Evolutionary conservation across 306 rosid species (phyloP).

Genomic region (Trifolium fragiferum): DNA sequence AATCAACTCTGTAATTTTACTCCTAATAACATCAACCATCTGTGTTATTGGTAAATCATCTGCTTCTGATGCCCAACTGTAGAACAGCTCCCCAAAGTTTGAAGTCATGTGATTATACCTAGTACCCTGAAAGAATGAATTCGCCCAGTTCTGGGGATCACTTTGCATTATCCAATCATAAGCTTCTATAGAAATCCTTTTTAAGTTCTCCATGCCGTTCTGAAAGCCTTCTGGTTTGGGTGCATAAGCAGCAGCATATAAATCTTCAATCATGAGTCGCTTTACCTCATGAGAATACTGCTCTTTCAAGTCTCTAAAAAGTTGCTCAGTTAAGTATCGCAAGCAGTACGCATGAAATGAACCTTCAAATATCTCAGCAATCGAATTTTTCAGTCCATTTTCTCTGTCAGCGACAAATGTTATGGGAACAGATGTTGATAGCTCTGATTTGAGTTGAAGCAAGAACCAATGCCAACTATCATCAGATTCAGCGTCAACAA

Average conservation of each 20-base stretch:
- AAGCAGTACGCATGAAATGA: conserved; percentile 89
- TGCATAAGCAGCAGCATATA: conserved; percentile 85
- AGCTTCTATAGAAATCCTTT: conserved; percentile 79
- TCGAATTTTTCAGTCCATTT: conserved; percentile 78
- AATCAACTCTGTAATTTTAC: conserved; percentile 83
- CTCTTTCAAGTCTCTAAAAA: conserved; percentile 85
- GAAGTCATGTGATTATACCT: conserved; percentile 90
- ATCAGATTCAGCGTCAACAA: conserved; percentile 88
- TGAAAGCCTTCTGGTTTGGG: conserved; percentile 71
- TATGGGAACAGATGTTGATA: conserved; percentile 70
- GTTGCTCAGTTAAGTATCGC: conserved; percentile 82
- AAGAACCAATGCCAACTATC: conserved; percentile 97
- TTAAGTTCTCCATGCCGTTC: conserved; percentile 73
- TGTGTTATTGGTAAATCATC: conserved; percentile 94
- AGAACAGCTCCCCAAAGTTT: conserved; percentile 91
- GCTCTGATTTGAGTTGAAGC: conserved; percentile 77
- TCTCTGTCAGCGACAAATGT: conserved; percentile 94
- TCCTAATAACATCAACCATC: conserved; percentile 87
- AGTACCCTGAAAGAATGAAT: conserved; percentile 85
- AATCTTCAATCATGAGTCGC: conserved; percentile 87
- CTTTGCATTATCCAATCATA: conserved; percentile 83
- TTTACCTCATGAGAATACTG: conserved; percentile 96
- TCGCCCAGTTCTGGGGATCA: conserved; percentile 89
- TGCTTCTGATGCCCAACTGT: conserved; percentile 88
- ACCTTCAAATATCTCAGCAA: conserved; percentile 70